Base-by-base conservation (phyloP, 257 asterid genomes). In the Salvia hispanica region DNA sequence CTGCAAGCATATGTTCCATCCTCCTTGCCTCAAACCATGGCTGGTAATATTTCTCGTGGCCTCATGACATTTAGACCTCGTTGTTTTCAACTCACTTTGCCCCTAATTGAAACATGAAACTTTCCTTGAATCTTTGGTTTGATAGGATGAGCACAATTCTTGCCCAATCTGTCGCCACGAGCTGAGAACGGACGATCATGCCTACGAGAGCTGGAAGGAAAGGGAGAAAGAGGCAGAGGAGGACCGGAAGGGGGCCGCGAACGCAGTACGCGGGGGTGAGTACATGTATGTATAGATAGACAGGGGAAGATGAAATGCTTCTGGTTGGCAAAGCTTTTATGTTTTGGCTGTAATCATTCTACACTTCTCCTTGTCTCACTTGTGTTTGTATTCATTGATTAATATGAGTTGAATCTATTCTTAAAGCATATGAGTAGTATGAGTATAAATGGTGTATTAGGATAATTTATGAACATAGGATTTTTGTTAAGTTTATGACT, bases 11-110 rank as follows among this genome's bases (percentile, higher is more conserved):
- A 77, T 82, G 90, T 93, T 90, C 74, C 99, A 93, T 81, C 97
- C 99, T 78, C 96, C 96, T 43, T 93, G 99, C 84, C 82, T 91
- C 67, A 90, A 93, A 73, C 96, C 99, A 70, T 93, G 99, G 99
- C 96, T 93, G 95, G 99, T 93, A 86, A 71, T 52, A 40, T 64
- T 42, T 59, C 52, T 61, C 13, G 9, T n/a, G 5, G n/a, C 34
- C 62, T 63, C 3, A 37, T 33, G 36, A 9, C 10, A 47, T 69
- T 34, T 28, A n/a, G 4, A 10, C 16, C 50, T 48, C 45, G 6
- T 42, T 37, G 6, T 42, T 37, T 58, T 37, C 33, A 43, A 59
- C 16, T 5, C 3, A 1, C 3, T 18, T 6, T 40, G 10, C 36
- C 54, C n/a, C 46, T 9, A 3, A 50, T 37, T 1, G 5, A 33